Evolutionary conservation across 352 stramenopile genomes (phyloP).

Genomic region (Pythium dissotocum): DNA sequence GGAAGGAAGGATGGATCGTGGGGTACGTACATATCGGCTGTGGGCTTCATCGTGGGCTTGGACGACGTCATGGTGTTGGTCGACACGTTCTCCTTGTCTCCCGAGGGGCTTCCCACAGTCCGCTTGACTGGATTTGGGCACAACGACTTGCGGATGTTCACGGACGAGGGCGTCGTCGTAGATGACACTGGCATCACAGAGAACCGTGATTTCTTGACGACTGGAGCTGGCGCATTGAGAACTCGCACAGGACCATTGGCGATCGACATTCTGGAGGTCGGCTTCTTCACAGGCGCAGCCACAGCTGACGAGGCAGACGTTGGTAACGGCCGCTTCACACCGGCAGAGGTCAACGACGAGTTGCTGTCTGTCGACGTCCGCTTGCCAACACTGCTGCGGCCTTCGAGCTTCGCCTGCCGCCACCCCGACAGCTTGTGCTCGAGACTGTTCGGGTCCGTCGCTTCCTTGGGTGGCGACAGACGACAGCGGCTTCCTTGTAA

Average conservation of each 20-base stretch:
- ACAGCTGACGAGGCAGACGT: neutral
- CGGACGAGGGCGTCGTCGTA: neutral
- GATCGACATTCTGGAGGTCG: slow-evolving; percentile 18
- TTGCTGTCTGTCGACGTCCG: slow-evolving; percentile 4
- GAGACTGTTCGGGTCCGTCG: slow-evolving; percentile 10
- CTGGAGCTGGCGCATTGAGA: neutral
- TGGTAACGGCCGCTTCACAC: slow-evolving; percentile 23
- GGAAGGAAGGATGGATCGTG: neutral
- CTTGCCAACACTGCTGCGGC: slow-evolving; percentile 6
- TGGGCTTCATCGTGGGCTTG: neutral
- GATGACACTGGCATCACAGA: slow-evolving; percentile 17
- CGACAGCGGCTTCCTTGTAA: slow-evolving; percentile 8
- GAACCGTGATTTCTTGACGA: slow-evolving; percentile 19
- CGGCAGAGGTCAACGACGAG: neutral
- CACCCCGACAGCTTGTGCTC: slow-evolving; percentile 23
- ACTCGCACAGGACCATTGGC: slow-evolving; percentile 9
- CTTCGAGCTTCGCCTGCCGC: slow-evolving; percentile 20
- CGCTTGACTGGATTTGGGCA: slow-evolving; percentile 12
- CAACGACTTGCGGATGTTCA: slow-evolving; percentile 4
- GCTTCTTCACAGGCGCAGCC: neutral
- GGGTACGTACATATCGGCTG: slow-evolving; percentile 13
- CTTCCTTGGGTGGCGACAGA: neutral
- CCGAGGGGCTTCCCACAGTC: neutral
- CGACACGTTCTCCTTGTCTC: slow-evolving; percentile 26
- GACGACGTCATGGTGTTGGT: neutral